Base-by-base conservation (phyloP, 2,329 filamentous ascomycete genomes). In the Sclerotinia spermophila region DNA sequence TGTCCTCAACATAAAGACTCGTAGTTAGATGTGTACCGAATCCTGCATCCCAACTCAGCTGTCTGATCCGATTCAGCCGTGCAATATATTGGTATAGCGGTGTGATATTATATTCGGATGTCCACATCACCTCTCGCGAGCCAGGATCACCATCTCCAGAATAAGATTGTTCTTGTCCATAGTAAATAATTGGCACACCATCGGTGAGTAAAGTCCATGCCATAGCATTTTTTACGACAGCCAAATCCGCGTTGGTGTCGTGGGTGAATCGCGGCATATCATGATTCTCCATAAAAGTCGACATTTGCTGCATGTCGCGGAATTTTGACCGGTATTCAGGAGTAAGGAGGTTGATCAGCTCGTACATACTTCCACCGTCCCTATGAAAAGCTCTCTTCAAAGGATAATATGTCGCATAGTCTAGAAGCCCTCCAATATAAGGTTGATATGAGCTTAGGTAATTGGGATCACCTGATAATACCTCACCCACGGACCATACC, bases 401-500 rank as follows among this genome's bases (percentile, higher is more conserved):
- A 27, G 72, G 70, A 51, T 73, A 72, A 60, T 82, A 85, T 72
- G 81, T 78, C 0, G 85, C 82, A 73, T 89, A 90, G 80, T 90
- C 88, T 71, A 90, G 79, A 59, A 90, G 79, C 21, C 86, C 87
- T 21, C 82, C 82, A 81, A 89, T 83, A 69, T 83, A 78, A 67
- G 81, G 79, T 55, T 86, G 82, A 76, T 87, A 89, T 24, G 82
- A 40, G 42, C 61, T 67, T 33, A 69, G 42, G 11, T 44, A 81
- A 76, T 66, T 76, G 79, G 7, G 82, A 80, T 71, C 82, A 81
- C 5, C 81, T 79, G 40, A 82, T 80, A 89, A 83, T 10, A 89
- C 87, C 75, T 90, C 88, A 8, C 88, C 87, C 21, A 89, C 81
- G 4, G 83, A 82, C 78, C 87, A 90, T 4, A 89, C 85, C 8